Evolutionary conservation across 306 rosid genomes (phyloP), one percentile per base, ranked within the genome.

Genomic region (Crotalaria pallida): DNA sequence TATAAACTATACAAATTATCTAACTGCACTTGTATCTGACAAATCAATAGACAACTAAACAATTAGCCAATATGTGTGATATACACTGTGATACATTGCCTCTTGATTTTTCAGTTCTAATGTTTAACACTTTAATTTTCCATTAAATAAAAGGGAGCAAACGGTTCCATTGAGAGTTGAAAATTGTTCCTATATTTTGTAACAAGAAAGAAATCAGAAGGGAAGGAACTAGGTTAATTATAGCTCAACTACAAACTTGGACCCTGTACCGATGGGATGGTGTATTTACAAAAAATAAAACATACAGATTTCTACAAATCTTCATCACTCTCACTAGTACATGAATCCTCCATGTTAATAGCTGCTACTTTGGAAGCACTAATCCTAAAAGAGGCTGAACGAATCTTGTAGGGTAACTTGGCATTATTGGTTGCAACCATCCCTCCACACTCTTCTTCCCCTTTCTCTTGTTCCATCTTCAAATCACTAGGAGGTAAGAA

Each of bases 401-500:
- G 82, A 55, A 88, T 83, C 75, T 72, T 83, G 29, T 67, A 65
- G 0, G 97, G 97, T 16, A 93, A 73, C 74, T 76, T 78, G 0
- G 79, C 75, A 45, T 76, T 77, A 7, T 43, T 67, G 10, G 4
- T 59, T 2, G 58, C 16, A 47, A 73, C 33, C 11, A 68, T 3
- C 2, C 66, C 78, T 48, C 50, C 73, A 65, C 51, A 40, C 8
- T 78, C 51, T 24, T 36, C 49, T 60, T 22, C 58, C 1, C 48
- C 84, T 21, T 72, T 68, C 33, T 76, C 84, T 23, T 86, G 79
- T 65, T 89, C 96, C 45, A 70, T 82, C 82, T 84, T 86, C 71
- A 93, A 58, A 64, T 93, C 98, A 63, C 90, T 81, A 12, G 97
- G 98, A 19, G 98, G 92, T 66, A 93, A 72, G 51, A 93, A 93